Evolutionary conservation across 2,329 filamentous ascomycete genomes (phyloP).

Genomic region (Decorospora gaudefroyi): DNA sequence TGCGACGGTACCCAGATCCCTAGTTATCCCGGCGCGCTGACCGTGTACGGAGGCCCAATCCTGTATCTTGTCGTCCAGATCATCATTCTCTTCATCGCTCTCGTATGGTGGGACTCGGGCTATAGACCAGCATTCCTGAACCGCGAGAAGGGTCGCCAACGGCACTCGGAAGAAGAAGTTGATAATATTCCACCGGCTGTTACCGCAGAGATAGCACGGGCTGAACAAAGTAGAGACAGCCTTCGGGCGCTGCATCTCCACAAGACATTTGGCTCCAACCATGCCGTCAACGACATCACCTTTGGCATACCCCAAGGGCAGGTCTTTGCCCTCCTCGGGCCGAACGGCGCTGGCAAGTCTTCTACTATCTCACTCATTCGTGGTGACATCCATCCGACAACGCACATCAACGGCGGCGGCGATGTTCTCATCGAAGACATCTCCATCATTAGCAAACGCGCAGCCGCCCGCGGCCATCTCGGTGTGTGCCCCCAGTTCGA

Average conservation of each 20-base stretch:
- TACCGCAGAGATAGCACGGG: conserved; percentile 65
- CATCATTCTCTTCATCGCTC: conserved; percentile 68
- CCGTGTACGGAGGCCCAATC: conserved; percentile 81
- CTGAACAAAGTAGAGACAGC: conserved; percentile 66
- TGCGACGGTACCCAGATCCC: conserved; percentile 68
- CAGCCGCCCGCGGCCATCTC: conserved; percentile 72
- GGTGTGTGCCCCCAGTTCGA: conserved; percentile 83
- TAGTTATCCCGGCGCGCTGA: conserved; percentile 70
- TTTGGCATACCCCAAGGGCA: conserved; percentile 80
- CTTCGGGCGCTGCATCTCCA: conserved; percentile 79
- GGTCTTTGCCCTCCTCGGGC: conserved; percentile 85
- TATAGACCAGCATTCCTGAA: conserved; percentile 60
- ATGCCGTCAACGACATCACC: conserved; percentile 82
- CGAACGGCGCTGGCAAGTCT: conserved; percentile 89
- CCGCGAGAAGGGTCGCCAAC: conserved; percentile 38
- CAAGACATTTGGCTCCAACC: conserved; percentile 74
- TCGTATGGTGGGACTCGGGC: conserved; percentile 82
- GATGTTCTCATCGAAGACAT: conserved; percentile 80
- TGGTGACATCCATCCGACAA: conserved; percentile 78
- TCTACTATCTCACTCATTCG: conserved; percentile 88
- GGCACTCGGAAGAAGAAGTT: conserved; percentile 51
- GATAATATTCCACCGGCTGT: conserved; percentile 61
- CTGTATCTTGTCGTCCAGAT: conserved; percentile 79
- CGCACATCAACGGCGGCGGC: conserved; percentile 62
- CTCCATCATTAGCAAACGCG: conserved; percentile 72